Conservation (phyloP, 2,329 filamentous ascomycete species). For the Tricladium varicosporioides region DNA sequence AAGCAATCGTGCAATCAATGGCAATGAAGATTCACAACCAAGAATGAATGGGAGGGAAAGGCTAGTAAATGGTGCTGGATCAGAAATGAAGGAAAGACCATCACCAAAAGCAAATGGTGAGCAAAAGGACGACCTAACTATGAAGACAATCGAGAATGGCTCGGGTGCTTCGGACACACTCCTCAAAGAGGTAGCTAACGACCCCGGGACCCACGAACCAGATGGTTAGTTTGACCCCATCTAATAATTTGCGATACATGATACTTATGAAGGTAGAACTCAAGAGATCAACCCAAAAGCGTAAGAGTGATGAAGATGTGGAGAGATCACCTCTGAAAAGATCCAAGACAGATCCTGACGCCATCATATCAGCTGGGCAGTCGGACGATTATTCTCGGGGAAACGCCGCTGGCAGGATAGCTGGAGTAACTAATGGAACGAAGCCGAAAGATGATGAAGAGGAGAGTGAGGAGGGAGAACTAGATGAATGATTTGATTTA, state of each 20-base stretch:
- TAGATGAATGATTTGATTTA: slow-evolving; percentile 20
- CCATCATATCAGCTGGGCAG: neutral
- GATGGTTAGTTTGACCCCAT: slow-evolving; percentile 3
- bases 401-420: neutral
- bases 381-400: neutral
- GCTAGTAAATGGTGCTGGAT: neutral
- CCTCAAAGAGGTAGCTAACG: slow-evolving; percentile 28
- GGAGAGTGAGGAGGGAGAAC: slow-evolving; percentile 27
- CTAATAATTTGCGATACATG: slow-evolving; percentile 6
- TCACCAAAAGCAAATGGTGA: neutral
- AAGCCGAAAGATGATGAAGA: slow-evolving; percentile 1
- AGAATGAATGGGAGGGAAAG: slow-evolving; percentile 10
- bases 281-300: slow-evolving; percentile 16
- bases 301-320: slow-evolving; percentile 9
- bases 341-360: slow-evolving; percentile 9
- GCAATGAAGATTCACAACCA: slow-evolving; percentile 1
- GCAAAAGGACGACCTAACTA: neutral
- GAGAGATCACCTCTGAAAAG: slow-evolving; percentile 14
- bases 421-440: neutral
- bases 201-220: slow-evolving; percentile 26
- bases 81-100: neutral
- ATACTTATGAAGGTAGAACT: neutral
- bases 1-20: slow-evolving; percentile 6
- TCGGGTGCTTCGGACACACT: slow-evolving; percentile 23
- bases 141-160: neutral